phyloP scores from a whole-genome alignment of 1,284 basidiomycete genomes.

The Prillingera fragicola region DNA sequence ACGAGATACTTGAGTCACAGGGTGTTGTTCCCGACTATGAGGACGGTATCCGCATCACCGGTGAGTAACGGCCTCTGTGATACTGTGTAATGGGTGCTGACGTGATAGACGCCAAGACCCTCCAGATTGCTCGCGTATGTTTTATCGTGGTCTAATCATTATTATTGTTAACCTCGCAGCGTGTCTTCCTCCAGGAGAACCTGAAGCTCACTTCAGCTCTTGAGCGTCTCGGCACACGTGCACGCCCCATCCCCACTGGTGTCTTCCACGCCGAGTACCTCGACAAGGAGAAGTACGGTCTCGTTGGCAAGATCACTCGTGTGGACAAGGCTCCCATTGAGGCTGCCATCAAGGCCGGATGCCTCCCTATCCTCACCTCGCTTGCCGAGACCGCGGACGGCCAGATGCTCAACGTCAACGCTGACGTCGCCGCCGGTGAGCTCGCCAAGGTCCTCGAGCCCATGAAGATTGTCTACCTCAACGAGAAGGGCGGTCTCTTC shows the following conservation, averaged over 20 bases:
- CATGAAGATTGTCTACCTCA: constrained; percentile 98
- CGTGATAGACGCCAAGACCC: constrained; percentile 72
- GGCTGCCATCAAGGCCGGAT: constrained; percentile 87
- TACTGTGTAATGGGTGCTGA: neutral
- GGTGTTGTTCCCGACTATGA: constrained; percentile 91
- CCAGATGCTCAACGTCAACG: constrained; percentile 94
- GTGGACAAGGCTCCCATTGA: constrained; percentile 93
- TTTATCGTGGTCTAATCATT: neutral
- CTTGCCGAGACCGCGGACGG: constrained; percentile 85
- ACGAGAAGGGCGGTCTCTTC: constrained; percentile 97
- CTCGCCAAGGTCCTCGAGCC: constrained; percentile 92
- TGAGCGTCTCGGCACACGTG: constrained; percentile 85
- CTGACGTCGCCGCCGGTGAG: constrained; percentile 92
- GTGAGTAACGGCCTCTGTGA: constrained; percentile 56
- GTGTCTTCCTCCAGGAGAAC: constrained; percentile 95
- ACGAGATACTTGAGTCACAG: constrained; percentile 81
- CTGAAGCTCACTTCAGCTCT: constrained; percentile 83
- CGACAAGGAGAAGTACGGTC: constrained; percentile 86
- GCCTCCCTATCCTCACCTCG: constrained; percentile 85
- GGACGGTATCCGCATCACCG: constrained; percentile 89
- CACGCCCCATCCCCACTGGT: constrained; percentile 89
- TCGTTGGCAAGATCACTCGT: constrained; percentile 85
- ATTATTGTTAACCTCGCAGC: constrained; percentile 27
- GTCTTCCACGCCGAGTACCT: constrained; percentile 94
- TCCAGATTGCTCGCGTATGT: constrained; percentile 70